phyloP scores from a whole-genome alignment of 2,329 filamentous ascomycete species.

The Colletotrichum sp. region DNA sequence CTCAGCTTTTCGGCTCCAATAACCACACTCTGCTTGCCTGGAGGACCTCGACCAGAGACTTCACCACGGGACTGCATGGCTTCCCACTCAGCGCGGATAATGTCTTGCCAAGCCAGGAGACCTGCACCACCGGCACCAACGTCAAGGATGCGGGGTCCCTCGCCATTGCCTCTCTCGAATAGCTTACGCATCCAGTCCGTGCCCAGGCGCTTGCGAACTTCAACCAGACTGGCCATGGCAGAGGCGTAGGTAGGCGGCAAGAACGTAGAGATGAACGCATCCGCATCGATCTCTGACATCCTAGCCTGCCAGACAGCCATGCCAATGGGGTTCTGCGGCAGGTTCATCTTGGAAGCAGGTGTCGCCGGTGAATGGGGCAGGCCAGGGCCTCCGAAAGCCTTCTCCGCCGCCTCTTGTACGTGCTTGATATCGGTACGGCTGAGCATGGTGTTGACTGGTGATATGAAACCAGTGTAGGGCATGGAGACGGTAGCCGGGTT shows the following conservation, averaged over 20 bases:
- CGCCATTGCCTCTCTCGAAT: constrained; percentile 52
- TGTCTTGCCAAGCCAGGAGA: constrained; percentile 76
- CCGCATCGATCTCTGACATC: constrained; percentile 78
- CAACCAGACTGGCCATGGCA: constrained; percentile 70
- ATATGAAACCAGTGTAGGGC: constrained; percentile 71
- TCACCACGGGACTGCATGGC: constrained; percentile 61
- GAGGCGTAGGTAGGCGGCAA: constrained; percentile 76
- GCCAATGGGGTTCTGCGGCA: constrained; percentile 68
- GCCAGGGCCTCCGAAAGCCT: constrained; percentile 75
- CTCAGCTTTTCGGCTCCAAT: constrained; percentile 78
- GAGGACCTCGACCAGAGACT: constrained; percentile 46
- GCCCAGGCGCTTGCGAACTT: constrained; percentile 76
- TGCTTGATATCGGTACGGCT: constrained; percentile 75
- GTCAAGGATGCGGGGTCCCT: constrained; percentile 71
- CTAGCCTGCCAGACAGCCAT: constrained; percentile 67
- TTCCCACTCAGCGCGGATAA: constrained; percentile 83
- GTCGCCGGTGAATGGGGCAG: constrained; percentile 81
- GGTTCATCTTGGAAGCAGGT: constrained; percentile 59
- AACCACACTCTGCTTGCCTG: constrained; percentile 81
- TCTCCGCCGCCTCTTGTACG: constrained; percentile 73
- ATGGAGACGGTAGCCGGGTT: constrained; percentile 77
- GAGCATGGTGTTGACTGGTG: constrained; percentile 74
- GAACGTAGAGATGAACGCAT: constrained; percentile 72
- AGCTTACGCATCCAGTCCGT: constrained; percentile 71
- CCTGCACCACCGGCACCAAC: constrained; percentile 77